These are phyloP conservation scores for Halophytophthora batemanensis DNA, from an alignment of 352 stramenopile genomes.

Conservation along the genomic window DNA sequence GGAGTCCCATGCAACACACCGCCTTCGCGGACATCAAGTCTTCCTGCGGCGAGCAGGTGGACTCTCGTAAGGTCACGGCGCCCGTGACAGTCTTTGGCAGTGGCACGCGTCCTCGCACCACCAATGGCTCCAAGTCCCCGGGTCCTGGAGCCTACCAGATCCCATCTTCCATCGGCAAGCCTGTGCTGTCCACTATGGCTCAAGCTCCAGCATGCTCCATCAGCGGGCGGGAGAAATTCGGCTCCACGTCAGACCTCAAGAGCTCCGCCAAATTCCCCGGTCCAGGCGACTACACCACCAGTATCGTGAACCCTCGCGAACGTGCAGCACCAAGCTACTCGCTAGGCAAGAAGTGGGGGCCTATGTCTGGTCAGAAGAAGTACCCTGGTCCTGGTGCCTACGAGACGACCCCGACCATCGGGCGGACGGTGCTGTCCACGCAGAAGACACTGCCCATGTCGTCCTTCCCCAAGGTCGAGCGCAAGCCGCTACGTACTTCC, in stretches of 20 bases:
- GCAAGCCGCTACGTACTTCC: constrained; percentile 49
- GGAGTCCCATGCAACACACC: constrained; percentile 29
- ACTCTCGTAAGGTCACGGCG: constrained; percentile 70
- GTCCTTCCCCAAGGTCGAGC: constrained; percentile 67
- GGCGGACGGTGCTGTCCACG: constrained; percentile 66
- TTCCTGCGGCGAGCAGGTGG: constrained; percentile 62
- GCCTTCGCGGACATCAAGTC: constrained; percentile 68
- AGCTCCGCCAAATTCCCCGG: constrained; percentile 42
- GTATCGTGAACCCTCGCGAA: constrained; percentile 70
- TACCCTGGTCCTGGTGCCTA: constrained; percentile 60
- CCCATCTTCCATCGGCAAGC: constrained; percentile 66
- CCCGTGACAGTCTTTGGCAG: constrained; percentile 64
- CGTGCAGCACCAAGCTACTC: constrained; percentile 62
- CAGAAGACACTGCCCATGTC: constrained; percentile 58
- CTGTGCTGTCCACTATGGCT: constrained; percentile 61
- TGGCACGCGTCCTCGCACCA: constrained; percentile 48
- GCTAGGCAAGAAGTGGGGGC: constrained; percentile 72
- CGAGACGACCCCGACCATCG: constrained; percentile 54
- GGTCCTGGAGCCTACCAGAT: constrained; percentile 67
- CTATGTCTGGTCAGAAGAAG: constrained; percentile 39
- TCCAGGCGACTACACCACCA: constrained; percentile 60
- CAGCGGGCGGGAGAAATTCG: constrained; percentile 77
- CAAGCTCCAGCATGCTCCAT: constrained; percentile 61
- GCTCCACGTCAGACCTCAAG: constrained; percentile 57
- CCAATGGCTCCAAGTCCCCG: constrained; percentile 50